These are phyloP conservation scores for Amphibolis antarctica DNA, from an alignment of 106 monocot genomes.

Conservation along the genomic window DNA sequence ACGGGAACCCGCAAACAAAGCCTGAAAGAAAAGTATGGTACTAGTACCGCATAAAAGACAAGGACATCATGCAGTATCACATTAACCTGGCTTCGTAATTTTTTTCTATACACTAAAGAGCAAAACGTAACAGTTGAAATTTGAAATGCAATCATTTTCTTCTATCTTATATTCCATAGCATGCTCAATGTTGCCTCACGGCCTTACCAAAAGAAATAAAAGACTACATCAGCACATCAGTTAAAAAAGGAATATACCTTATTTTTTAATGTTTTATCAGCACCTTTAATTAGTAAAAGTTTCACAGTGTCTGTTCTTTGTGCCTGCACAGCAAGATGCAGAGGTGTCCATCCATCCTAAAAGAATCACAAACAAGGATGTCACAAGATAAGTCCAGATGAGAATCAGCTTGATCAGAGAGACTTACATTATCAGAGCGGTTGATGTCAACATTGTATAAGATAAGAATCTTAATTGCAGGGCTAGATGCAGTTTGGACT, in stretches of 20 bases:
- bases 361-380: background rate
- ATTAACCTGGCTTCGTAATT: too few species aligned
- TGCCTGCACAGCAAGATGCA: constrained; percentile 95
- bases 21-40: too few species aligned
- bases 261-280: constrained; percentile 60
- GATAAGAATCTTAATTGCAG: constrained; percentile 72
- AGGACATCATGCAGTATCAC: too few species aligned
- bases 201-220: too few species aligned
- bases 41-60: too few species aligned
- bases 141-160: too few species aligned
- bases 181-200: too few species aligned
- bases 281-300: constrained; percentile 88
- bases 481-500: constrained; percentile 72
- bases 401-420: background rate
- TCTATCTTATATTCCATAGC: too few species aligned
- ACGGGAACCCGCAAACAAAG: too few species aligned
- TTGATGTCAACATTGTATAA: constrained; percentile 90
- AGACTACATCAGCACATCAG: background rate
- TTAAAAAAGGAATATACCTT: constrained; percentile 27
- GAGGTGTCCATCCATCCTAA: constrained; percentile 96
- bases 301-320: constrained; percentile 76
- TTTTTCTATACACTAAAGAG: too few species aligned
- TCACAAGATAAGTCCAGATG: background rate
- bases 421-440: constrained; percentile 62
- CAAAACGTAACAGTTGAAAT: too few species aligned